phyloP scores from a whole-genome alignment of 164 flowering plant genomes.

The Hamamelis virginiana region DNA sequence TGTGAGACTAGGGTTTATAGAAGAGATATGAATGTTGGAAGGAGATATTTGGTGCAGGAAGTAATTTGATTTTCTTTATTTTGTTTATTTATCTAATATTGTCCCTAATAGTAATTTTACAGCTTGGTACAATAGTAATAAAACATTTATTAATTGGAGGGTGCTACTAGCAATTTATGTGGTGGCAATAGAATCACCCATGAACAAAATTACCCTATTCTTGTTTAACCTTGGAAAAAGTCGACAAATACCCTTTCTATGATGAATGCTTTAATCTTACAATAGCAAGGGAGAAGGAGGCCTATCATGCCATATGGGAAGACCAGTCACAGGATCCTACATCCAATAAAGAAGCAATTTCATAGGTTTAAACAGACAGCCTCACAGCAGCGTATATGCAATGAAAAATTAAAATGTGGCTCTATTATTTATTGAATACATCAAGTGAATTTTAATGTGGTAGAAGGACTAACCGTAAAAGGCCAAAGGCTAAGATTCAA shows the following conservation, averaged over 20 bases:
- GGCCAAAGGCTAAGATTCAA: slow-evolving; percentile 75
- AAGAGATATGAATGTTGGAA: too few relatives aligned
- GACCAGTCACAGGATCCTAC: slow-evolving; percentile 95
- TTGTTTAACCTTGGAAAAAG: neutral
- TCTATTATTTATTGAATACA: neutral
- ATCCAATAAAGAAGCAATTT: slow-evolving; percentile 15
- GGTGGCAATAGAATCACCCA: too few relatives aligned
- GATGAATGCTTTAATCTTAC: slow-evolving; percentile 46
- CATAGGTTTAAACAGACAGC: slow-evolving; percentile 1
- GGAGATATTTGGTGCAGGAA: too few relatives aligned
- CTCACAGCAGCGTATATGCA: neutral
- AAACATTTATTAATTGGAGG: too few relatives aligned
- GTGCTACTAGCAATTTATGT: too few relatives aligned
- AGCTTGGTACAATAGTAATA: too few relatives aligned
- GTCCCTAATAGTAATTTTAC: too few relatives aligned
- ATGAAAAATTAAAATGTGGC: too few relatives aligned
- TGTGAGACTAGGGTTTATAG: too few relatives aligned
- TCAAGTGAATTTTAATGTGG: neutral
- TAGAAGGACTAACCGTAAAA: slow-evolving; percentile 53
- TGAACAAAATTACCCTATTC: neutral
- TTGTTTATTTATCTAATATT: too few relatives aligned
- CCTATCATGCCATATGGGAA: slow-evolving; percentile 75
- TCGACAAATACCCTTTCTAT: neutral
- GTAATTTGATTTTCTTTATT: too few relatives aligned
- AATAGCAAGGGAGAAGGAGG: slow-evolving; percentile 61